Base-by-base conservation (phyloP, 2,329 filamentous ascomycete genomes). In the Neofusicoccum sp. region DNA sequence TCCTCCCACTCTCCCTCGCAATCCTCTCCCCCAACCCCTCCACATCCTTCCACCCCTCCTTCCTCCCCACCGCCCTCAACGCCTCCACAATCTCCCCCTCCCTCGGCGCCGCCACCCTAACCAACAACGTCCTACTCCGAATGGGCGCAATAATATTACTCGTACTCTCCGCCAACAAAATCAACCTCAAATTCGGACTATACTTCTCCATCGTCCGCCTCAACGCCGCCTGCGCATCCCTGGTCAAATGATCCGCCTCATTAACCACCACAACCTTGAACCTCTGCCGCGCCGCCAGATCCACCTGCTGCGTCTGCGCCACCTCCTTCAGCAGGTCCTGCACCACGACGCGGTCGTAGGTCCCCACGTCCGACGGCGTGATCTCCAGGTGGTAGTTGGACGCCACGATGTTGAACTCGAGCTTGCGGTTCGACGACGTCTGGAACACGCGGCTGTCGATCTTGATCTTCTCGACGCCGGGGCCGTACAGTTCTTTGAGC, bases 211-310 rank as follows among this genome's bases (percentile, higher is more conserved):
- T 99, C 0, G 95, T 99, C 64, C 95, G 83, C 74, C 95, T 86
- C 71, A 99, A 79, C 33, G 96, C 96, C 0, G 96, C 95, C 78
- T 99, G 95, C 3, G 95, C 95, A 81, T 99, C 95, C 65, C 95
- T 83, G 3, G 89, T 95, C 65, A 99, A 82, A 71, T 96, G 90
- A 72, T 99, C 96, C 6, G 95, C 95, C 80, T 99, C 95, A 70
- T 99, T 99, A 82, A 99, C 98, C 36, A 99, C 93, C 1, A 99
- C 95, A 1, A 99, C 93, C 78, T 99, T 99, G 84, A 99, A 99
- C 45, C 88, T 85, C 74, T 99, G 95, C 73, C 87, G 90, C 14
- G 96, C 96, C 11, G 86, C 83, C 67, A 95, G 82, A 74, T 99
- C 95, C n/a, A 99, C 95, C 78, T 99, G 96, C 75, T 99, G 95